Base-by-base conservation (phyloP, 2,329 filamentous ascomycete genomes). In the Colletotrichum horii region DNA sequence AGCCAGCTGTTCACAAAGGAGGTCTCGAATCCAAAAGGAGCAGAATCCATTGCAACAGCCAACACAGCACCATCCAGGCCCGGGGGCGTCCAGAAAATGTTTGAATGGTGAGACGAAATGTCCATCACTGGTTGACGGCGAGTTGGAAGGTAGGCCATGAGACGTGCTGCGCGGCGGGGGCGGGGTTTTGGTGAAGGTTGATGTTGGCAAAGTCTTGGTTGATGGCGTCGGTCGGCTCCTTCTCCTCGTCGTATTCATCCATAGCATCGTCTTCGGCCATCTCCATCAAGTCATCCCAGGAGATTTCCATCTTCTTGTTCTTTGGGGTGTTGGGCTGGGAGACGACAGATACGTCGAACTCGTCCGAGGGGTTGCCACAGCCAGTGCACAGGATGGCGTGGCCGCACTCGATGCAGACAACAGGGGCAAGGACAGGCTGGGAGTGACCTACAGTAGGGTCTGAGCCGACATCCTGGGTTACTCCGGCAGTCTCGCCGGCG, bases 381-480 rank as follows among this genome's bases (percentile, higher is more conserved):
- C 80, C 81, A 75, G 79, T 81, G 81, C 88, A 90, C 62, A 81
- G 80, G 75, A 90, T 83, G 77, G 87, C 79, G 71, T 77, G 71
- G 78, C 88, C 89, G 80, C 89, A 91, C 75, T 84, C 81, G 70
- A 88, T 82, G 82, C 88, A 91, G 76, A 87, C 78, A 73, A 84
- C 78, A 77, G 82, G 83, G 61, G 69, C 60, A 74, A 64, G 74
- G 74, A 77, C 58, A 79, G 81, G 80, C 82, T 84, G 82, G 83
- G 84, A 79, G 80, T 86, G 83, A 98, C 96, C 91, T 94, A 99
- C 96, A 93, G 97, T 99, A 86, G 97, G 97, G 91, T 99, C 97
- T 83, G 95, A 96, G 83, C 94, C 95, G 82, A 99, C 96, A 87
- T 99, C 97, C 86, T 98, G 95, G 77, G 96, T 98, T 81, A 98